phyloP scores from a whole-genome alignment of 208 protist species.

The Herpetomonas samuelpessoai region DNA sequence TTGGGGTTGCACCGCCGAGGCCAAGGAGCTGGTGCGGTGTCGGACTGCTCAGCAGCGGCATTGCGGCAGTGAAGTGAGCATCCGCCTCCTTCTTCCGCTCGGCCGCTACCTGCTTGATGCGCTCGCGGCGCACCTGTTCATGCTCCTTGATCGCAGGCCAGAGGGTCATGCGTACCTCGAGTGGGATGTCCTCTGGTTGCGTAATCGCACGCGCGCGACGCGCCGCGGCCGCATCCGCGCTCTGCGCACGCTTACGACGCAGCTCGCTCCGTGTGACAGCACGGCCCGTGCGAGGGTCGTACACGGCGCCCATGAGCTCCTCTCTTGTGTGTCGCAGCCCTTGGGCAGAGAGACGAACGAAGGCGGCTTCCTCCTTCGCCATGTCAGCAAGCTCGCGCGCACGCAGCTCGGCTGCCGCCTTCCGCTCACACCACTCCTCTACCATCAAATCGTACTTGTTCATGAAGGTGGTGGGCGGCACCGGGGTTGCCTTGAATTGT shows the following conservation, averaged over 20 bases:
- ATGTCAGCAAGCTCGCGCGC: conserved; percentile 56
- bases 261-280: background rate
- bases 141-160: conserved; percentile 85
- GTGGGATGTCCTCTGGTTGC: conserved; percentile 36
- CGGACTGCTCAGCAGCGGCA: conserved; percentile 41
- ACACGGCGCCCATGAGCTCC: conserved; percentile 47
- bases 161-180: conserved; percentile 76
- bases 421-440: conserved; percentile 86
- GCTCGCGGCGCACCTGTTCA: conserved; percentile 69
- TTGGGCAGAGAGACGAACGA: conserved; percentile 44
- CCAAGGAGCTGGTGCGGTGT: conserved; percentile 18
- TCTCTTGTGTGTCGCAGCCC: conserved; percentile 46
- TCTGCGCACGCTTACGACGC: conserved; percentile 25
- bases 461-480: conserved; percentile 85
- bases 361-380: conserved; percentile 50
- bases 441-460: conserved; percentile 91
- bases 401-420: conserved; percentile 57
- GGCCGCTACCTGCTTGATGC: conserved; percentile 57
- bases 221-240: conserved; percentile 12
- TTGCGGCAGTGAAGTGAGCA: conserved; percentile 30
- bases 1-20: conserved; percentile 1
- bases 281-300: conserved; percentile 5
- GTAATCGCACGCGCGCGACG: conserved; percentile 4
- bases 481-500: conserved; percentile 51
- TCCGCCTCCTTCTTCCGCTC: conserved; percentile 44